phyloP scores from a whole-genome alignment of 768 basidiomycete genomes.

The Trametes cinnabarina region DNA sequence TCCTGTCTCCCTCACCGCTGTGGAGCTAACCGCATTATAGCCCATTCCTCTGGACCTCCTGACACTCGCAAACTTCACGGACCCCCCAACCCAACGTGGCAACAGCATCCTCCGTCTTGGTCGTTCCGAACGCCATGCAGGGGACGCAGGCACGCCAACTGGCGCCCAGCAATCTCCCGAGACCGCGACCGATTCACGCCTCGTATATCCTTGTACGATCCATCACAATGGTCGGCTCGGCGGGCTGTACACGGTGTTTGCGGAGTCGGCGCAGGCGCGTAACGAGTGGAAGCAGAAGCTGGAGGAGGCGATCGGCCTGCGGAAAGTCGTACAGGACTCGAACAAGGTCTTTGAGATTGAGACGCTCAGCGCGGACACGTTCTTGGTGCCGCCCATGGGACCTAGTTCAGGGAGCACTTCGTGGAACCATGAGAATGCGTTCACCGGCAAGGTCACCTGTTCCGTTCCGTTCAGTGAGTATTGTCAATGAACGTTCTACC shows the following conservation, averaged over 20 bases:
- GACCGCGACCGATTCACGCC: constrained; percentile 59
- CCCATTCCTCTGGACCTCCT: constrained; percentile 92
- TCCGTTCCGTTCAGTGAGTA: constrained; percentile 84
- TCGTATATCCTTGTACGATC: constrained; percentile 84
- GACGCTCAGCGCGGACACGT: constrained; percentile 85
- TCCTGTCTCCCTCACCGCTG: neutral
- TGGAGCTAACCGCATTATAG: constrained; percentile 36
- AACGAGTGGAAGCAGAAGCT: constrained; percentile 88
- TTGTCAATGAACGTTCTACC: neutral
- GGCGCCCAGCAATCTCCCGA: constrained; percentile 37
- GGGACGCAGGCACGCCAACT: constrained; percentile 25
- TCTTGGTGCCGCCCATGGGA: constrained; percentile 69
- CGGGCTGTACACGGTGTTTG: constrained; percentile 83
- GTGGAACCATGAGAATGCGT: constrained; percentile 68
- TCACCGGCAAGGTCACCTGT: constrained; percentile 86
- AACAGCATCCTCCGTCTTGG: constrained; percentile 70
- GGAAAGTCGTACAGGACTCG: constrained; percentile 86
- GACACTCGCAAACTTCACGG: constrained; percentile 79
- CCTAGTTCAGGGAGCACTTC: constrained; percentile 44
- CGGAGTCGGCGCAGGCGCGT: constrained; percentile 73
- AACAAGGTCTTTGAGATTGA: constrained; percentile 95
- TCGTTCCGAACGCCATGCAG: constrained; percentile 34
- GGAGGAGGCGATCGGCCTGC: constrained; percentile 81
- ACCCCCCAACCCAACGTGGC: constrained; percentile 72
- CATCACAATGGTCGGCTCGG: constrained; percentile 87